A percentile compares a stretch with the other conserved stretches of the same genome.
phyloP scores from a whole-genome alignment of 257 asterid species.

The Penstemon eatonii region DNA sequence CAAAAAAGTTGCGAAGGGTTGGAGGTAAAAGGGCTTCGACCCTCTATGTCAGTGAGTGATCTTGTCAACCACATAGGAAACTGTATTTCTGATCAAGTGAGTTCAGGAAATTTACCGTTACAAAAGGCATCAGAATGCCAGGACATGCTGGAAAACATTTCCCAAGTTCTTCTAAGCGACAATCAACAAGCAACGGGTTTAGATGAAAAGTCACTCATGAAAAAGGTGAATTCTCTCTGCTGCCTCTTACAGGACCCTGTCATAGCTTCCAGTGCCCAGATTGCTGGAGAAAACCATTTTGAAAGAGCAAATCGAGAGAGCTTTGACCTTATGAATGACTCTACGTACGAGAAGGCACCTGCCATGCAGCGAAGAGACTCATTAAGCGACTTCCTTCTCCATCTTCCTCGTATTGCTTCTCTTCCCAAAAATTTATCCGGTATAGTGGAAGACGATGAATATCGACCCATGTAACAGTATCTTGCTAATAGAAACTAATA shows the following conservation, averaged over 20 bases:
- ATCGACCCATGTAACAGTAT: slow-evolving; percentile 24
- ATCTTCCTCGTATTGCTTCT: slow-evolving; percentile 77
- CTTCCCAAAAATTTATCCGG: slow-evolving; percentile 47
- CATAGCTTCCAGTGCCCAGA: slow-evolving; percentile 34
- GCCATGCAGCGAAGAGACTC: slow-evolving; percentile 62
- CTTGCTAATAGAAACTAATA: slow-evolving; percentile 2
- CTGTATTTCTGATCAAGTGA: slow-evolving; percentile 63
- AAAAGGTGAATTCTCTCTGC: slow-evolving; percentile 73
- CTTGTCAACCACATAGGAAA: slow-evolving; percentile 62
- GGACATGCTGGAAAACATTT: slow-evolving; percentile 56
- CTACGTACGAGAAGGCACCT: slow-evolving; percentile 30
- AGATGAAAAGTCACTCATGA: slow-evolving; percentile 81
- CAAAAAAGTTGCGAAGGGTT: slow-evolving; percentile 33
- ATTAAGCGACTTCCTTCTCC: slow-evolving; percentile 57
- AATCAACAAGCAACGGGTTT: slow-evolving; percentile 44
- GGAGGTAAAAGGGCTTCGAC: slow-evolving; percentile 43
- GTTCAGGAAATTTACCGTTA: slow-evolving; percentile 56
- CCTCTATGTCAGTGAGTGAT: slow-evolving; percentile 67
- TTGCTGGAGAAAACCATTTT: slow-evolving; percentile 33
- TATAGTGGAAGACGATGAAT: slow-evolving; percentile 59
- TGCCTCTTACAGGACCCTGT: slow-evolving; percentile 62
- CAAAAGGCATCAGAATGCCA: slow-evolving; percentile 60
- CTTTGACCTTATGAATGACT: slow-evolving; percentile 27
- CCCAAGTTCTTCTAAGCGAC: slow-evolving; percentile 52
- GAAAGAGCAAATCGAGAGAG: slow-evolving; percentile 34